Evolutionary conservation across 148 eudicot species (phyloP).

Genomic region (Dianthus caryophyllus): DNA sequence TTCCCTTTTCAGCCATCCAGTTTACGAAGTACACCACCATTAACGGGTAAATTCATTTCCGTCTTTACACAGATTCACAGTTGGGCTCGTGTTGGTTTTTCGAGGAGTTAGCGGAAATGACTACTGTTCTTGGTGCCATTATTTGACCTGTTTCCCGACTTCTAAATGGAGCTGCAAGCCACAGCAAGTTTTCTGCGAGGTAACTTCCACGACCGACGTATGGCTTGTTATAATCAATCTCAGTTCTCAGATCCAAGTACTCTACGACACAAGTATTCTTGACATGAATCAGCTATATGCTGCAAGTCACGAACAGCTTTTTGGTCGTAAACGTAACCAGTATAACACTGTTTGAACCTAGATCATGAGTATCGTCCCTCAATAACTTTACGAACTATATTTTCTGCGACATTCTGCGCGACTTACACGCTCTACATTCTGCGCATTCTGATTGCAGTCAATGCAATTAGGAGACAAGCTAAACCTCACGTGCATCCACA

Average conservation of each 20-base stretch:
- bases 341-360: no score
- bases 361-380: not conserved
- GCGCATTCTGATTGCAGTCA: conserved; percentile 34
- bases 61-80: conserved; percentile 35
- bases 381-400: not conserved
- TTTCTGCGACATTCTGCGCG: no score
- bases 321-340: no score
- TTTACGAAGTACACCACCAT: not conserved
- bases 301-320: not conserved
- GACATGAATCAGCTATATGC: not conserved
- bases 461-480: conserved; percentile 28
- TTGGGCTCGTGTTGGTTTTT: conserved; percentile 44
- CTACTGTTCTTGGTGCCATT: conserved; percentile 74
- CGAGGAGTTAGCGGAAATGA: conserved; percentile 60
- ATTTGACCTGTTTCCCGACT: conserved; percentile 66
- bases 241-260: not conserved
- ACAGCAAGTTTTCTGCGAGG: conserved; percentile 40
- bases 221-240: no score
- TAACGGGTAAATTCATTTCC: not conserved
- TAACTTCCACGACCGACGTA: conserved; percentile 11
- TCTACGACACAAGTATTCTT: not conserved
- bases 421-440: not conserved
- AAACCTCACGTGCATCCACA: conserved; percentile 52
- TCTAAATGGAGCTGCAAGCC: conserved; percentile 57
- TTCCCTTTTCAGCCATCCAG: not conserved